phyloP scores from a whole-genome alignment of 2,329 filamentous ascomycete species.

The Hypoxylon sp. region DNA sequence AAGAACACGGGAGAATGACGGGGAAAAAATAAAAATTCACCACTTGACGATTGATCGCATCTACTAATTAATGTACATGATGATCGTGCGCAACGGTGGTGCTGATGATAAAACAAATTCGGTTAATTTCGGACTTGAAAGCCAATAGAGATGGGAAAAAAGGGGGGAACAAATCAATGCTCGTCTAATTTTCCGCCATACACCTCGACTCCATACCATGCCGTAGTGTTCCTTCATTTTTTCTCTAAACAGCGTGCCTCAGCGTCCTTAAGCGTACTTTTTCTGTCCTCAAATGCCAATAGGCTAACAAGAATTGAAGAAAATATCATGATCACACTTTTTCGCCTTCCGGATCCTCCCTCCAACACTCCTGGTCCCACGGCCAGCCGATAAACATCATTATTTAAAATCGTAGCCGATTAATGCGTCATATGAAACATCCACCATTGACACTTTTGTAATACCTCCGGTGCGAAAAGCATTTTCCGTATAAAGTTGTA shows the following conservation, averaged over 20 bases:
- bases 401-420: constrained; percentile 34
- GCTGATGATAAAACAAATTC: constrained; percentile 19
- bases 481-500: constrained; percentile 24
- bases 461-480: constrained; percentile 24
- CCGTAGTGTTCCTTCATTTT: constrained; percentile 32
- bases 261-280: constrained; percentile 25
- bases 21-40: constrained; percentile 21
- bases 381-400: constrained; percentile 20
- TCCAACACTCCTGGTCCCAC: constrained; percentile 10
- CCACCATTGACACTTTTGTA: constrained; percentile 16
- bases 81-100: constrained; percentile 15
- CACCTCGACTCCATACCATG: constrained; percentile 43
- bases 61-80: constrained; percentile 35
- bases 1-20: constrained; percentile 15
- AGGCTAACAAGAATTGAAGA: constrained; percentile 26
- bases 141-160: neutral
- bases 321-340: constrained; percentile 23
- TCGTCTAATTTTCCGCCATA: constrained; percentile 39
- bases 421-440: constrained; percentile 25
- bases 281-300: constrained; percentile 33
- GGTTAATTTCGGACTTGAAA: constrained; percentile 12
- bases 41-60: constrained; percentile 20
- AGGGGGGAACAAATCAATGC: constrained; percentile 32
- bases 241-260: constrained; percentile 35
- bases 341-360: constrained; percentile 9